These are phyloP conservation scores for Fereydounia khargensis DNA, from an alignment of 1,284 basidiomycete species.

Conservation along the genomic window DNA sequence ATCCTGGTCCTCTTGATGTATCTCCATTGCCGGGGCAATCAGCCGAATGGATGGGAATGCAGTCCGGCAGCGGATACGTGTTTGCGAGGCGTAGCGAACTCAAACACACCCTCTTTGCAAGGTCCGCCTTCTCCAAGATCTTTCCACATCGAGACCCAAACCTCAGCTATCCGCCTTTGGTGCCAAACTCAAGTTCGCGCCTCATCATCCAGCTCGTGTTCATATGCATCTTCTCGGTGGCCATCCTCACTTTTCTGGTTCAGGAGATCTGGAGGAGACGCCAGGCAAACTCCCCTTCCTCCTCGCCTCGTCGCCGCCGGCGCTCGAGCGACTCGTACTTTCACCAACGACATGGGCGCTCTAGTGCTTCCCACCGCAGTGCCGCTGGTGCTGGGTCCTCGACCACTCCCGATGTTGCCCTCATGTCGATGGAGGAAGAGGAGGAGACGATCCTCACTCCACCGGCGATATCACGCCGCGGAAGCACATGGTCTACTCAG, in stretches of 20 bases:
- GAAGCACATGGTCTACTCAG: conserved; percentile 12
- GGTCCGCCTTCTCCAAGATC: conserved; percentile 14
- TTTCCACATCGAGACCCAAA: conserved; percentile 17
- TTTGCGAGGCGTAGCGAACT: conserved; percentile 13
- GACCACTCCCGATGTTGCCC: no score
- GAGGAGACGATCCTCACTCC: conserved; percentile 30
- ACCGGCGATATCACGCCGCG: conserved; percentile 19
- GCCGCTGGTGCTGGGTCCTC: no score
- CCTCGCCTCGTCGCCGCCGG: conserved; percentile 16
- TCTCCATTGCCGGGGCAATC: no score
- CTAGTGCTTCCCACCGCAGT: conserved; percentile 2
- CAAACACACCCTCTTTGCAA: conserved; percentile 7
- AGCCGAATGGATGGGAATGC: conserved; percentile 21
- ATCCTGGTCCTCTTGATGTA: no score
- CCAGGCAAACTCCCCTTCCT: background rate
- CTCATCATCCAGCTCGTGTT: conserved; percentile 24
- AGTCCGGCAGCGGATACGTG: conserved; percentile 27
- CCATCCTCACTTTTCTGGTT: conserved; percentile 15
- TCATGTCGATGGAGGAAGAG: conserved; percentile 31
- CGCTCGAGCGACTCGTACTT: conserved; percentile 4
- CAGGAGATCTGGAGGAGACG: conserved; percentile 19
- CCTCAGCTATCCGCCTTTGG: conserved; percentile 23
- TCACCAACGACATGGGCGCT: conserved; percentile 7
- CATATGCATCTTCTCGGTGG: conserved; percentile 27
- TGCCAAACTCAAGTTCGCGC: conserved; percentile 31